Conservation (phyloP, 345 rosid species). For the Arabis hirsuta region DNA sequence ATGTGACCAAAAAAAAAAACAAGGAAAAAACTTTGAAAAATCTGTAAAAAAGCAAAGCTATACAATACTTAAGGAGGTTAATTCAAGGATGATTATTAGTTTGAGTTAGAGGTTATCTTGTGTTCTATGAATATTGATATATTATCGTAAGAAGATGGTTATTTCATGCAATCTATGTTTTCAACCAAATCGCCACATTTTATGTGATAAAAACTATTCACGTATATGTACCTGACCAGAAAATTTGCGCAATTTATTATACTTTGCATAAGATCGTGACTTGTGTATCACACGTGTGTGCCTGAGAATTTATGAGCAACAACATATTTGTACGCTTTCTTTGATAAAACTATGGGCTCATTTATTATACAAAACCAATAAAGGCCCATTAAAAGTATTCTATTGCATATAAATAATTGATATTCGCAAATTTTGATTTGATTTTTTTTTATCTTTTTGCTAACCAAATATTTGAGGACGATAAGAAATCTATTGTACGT, state of each 20-base stretch:
- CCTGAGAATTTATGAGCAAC: not conserved
- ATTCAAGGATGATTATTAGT: not conserved
- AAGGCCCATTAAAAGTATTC: conserved; percentile 22
- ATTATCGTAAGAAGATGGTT: not conserved
- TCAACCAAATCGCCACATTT: conserved; percentile 32
- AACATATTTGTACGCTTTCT: not conserved
- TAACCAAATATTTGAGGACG: too few species aligned
- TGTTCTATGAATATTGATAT: conserved; percentile 3
- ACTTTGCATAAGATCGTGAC: not conserved
- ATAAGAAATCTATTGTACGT: not conserved
- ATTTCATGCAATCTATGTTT: conserved; percentile 33
- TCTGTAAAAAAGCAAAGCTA: too few species aligned
- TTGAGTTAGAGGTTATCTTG: not conserved
- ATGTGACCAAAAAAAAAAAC: too few species aligned
- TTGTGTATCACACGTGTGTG: conserved; percentile 4
- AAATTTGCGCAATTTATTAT: too few species aligned
- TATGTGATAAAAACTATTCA: not conserved
- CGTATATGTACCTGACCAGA: conserved; percentile 21
- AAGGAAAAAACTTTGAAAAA: too few species aligned
- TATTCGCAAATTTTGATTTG: too few species aligned
- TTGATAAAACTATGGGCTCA: conserved; percentile 4
- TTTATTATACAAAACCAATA: not conserved
- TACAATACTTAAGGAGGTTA: not conserved
- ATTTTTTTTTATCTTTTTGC: too few species aligned
- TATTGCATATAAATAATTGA: not conserved